Base-by-base conservation (phyloP, 2,329 filamentous ascomycete genomes). In the Colletotrichum euphorbiae region DNA sequence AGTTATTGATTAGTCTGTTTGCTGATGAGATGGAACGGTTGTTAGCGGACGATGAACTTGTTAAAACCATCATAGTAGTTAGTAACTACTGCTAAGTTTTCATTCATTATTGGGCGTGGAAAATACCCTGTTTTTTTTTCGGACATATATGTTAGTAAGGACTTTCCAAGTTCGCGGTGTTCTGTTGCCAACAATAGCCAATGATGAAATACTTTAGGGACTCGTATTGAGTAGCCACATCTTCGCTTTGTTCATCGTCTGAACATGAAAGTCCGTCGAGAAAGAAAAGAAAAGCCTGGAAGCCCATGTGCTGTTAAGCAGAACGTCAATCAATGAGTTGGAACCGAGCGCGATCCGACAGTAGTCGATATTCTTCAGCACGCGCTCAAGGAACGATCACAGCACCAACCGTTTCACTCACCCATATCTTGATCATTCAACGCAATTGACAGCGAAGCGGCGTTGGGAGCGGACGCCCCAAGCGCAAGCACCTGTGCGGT, bases 11-110 rank as follows among this genome's bases (percentile, higher is more conserved):
- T 6, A 74, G 76, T 13, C 70, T 75, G 1, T 69, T 72, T 24
- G 73, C 73, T 0, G 74, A 77, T 58, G 76, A 77, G 69, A 58
- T 77, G 59, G 72, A 74, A 2, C 73, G 75, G 69, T 48, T 77
- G 3, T 38, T 54, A 51, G 50, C 36, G 8, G 76, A 77, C 51
- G 61, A 74, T 0, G 74, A 76, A 51, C 76, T 77, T 56, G 72
- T n/a, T n/a, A n/a, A n/a, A n/a, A n/a, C n/a, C n/a, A n/a, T n/a
- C n/a, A n/a, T n/a, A n/a, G n/a, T n/a, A n/a, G n/a, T n/a, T n/a
- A n/a, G n/a, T n/a, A n/a, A n/a, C n/a, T n/a, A n/a, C n/a, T n/a
- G n/a, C n/a, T n/a, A n/a, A n/a, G n/a, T n/a, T n/a, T n/a, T n/a
- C n/a, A n/a, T n/a, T n/a, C n/a, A n/a, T n/a, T n/a, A n/a, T n/a